Percentiles rank a stretch among this genome's conserved stretches.
Evolutionary conservation across 495 filamentous ascomycete species (phyloP).

Genomic region (Hyphodiscus hymeniophilus): DNA sequence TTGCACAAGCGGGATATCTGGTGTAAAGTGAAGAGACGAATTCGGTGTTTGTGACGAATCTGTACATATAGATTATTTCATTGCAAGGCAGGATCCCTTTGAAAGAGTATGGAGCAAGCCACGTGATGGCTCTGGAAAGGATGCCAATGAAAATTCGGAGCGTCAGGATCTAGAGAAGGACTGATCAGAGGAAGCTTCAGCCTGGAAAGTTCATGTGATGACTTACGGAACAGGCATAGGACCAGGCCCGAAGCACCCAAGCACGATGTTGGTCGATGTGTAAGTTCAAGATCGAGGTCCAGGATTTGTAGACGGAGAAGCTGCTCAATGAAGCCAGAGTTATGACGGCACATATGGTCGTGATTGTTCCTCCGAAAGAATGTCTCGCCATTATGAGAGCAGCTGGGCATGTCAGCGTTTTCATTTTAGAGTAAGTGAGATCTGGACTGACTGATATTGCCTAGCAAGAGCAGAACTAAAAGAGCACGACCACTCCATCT

Average conservation of each 20-base stretch:
- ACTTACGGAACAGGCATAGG: slow-evolving; percentile 8
- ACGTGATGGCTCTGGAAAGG: not conserved
- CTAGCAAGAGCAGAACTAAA: not conserved
- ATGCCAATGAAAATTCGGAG: not conserved
- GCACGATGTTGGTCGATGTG: slow-evolving; percentile 5
- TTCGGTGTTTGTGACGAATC: not conserved
- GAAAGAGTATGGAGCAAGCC: not conserved
- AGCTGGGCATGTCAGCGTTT: not conserved
- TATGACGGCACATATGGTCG: not conserved
- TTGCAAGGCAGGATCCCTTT: not conserved
- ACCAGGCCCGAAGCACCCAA: slow-evolving; percentile 4
- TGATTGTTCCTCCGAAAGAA: not conserved
- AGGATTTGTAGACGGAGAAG: slow-evolving; percentile 1
- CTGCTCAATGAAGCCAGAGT: not conserved
- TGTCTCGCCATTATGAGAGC: not conserved
- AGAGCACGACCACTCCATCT: not conserved
- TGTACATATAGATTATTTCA: slow-evolving; percentile 1
- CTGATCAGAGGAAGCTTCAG: no score
- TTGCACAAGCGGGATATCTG: slow-evolving; percentile 1
- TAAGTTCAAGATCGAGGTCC: not conserved
- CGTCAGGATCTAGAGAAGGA: no score
- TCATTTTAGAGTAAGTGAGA: not conserved
- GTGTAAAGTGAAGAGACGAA: not conserved
- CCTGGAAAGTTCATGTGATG: no score
- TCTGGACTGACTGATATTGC: slow-evolving; percentile 3